A percentile compares a stretch with the other conserved stretches of the same genome.
Evolutionary conservation across 306 rosid species (phyloP).

Genomic region (Amphicarpaea edgeworthii): DNA sequence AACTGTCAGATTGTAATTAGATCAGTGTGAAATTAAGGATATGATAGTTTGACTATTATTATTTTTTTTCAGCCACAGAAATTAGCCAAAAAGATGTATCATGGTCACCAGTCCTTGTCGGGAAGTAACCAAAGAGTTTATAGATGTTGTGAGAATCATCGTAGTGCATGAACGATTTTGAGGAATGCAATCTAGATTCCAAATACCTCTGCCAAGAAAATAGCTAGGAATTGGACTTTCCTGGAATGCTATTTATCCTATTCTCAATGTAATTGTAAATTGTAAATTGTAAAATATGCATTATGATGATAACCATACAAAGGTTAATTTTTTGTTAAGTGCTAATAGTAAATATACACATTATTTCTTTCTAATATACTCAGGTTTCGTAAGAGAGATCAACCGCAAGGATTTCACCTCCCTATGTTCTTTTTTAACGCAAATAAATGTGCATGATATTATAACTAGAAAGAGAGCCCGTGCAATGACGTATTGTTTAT

Average conservation of each 20-base stretch:
- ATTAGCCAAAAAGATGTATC: slow-evolving; percentile 27
- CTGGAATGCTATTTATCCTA: slow-evolving; percentile 9
- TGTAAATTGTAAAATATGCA: slow-evolving; percentile 36
- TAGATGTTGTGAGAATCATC: slow-evolving; percentile 10
- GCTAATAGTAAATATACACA: background rate
- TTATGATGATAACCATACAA: background rate
- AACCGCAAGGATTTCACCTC: background rate
- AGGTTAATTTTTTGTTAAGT: background rate
- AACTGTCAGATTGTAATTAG: no score
- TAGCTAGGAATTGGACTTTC: slow-evolving; percentile 19
- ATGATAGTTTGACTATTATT: slow-evolving; percentile 44
- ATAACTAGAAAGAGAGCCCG: no score
- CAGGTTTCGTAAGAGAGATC: slow-evolving; percentile 11
- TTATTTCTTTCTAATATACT: background rate
- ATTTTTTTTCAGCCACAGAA: slow-evolving; percentile 54
- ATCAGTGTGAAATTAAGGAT: slow-evolving; percentile 38
- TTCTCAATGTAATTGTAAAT: slow-evolving; percentile 37
- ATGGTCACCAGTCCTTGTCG: slow-evolving; percentile 39
- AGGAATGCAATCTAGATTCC: slow-evolving; percentile 15
- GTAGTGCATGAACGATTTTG: slow-evolving; percentile 8
- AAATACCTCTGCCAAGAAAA: slow-evolving; percentile 19
- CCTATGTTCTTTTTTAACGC: background rate
- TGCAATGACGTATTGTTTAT: no score
- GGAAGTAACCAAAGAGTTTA: background rate
- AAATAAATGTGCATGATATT: background rate